These are phyloP conservation scores for Eucalyptus paniculata DNA, from an alignment of 345 rosid genomes.

Conservation along the genomic window DNA sequence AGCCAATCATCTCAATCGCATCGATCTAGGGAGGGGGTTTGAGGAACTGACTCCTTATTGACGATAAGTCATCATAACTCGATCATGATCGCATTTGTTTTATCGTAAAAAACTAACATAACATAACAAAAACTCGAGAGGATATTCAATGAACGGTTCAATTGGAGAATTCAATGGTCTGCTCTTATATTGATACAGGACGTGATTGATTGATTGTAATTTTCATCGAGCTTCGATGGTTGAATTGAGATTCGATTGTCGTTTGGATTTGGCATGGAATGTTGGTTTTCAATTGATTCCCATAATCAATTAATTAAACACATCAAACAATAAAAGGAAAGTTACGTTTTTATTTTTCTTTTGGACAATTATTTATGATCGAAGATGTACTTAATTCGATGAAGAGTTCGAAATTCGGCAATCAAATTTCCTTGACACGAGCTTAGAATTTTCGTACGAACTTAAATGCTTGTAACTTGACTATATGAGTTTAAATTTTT, in stretches of 20 bases:
- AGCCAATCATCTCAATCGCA: background rate
- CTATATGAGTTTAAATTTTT: no score
- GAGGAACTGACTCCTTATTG: background rate
- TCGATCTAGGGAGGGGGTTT: background rate
- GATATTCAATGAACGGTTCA: background rate
- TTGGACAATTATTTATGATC: background rate
- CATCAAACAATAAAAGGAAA: background rate
- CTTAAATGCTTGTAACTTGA: background rate
- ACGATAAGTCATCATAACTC: background rate
- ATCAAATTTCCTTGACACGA: background rate
- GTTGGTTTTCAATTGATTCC: background rate
- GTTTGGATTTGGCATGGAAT: background rate
- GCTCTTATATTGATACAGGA: fast-evolving
- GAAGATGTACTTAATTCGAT: background rate
- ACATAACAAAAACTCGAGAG: background rate
- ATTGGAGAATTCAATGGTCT: background rate
- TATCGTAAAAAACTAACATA: background rate
- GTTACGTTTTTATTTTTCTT: background rate
- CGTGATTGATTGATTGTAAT: background rate
- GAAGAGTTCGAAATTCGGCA: background rate
- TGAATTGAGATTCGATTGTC: background rate
- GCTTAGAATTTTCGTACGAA: fast-evolving
- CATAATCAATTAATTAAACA: background rate
- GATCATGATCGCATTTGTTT: no score
- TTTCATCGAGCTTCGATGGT: background rate